These are phyloP conservation scores for Pseudoscleropodium purum DNA, from an alignment of 225 moss, liverwort and hornwort genomes.

Conservation along the genomic window DNA sequence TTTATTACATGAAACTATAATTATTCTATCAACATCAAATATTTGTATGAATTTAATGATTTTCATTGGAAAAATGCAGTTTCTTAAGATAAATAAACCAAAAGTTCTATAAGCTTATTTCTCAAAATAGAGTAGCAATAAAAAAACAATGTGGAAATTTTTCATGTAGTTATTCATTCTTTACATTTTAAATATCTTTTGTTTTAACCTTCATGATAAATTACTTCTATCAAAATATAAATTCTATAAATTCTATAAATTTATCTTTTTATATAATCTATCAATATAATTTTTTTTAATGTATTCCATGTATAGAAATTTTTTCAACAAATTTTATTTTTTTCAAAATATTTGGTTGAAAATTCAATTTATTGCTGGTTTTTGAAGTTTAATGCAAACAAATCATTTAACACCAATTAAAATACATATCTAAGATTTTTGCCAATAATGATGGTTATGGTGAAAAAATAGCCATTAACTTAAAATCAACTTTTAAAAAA, in stretches of 20 bases:
- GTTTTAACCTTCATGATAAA: neutral
- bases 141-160: neutral
- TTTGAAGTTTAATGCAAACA: neutral
- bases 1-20: neutral
- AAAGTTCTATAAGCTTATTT: neutral
- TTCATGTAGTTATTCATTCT: accelerated
- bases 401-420: neutral
- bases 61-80: neutral
- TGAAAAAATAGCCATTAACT: neutral
- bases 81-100: neutral
- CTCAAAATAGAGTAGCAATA: neutral
- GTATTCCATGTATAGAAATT: neutral
- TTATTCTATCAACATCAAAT: neutral
- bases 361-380: neutral
- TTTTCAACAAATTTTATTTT: neutral
- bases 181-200: neutral
- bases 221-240: neutral
- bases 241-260: too few relatives aligned
- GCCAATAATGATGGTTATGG: neutral
- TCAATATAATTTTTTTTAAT: neutral
- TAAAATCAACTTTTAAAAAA: neutral
- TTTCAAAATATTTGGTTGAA: neutral
- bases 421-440: neutral
- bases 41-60: neutral
- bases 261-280: neutral